Evolutionary conservation across 2,329 filamentous ascomycete species (phyloP).

Genomic region (Diplodia intermedia): DNA sequence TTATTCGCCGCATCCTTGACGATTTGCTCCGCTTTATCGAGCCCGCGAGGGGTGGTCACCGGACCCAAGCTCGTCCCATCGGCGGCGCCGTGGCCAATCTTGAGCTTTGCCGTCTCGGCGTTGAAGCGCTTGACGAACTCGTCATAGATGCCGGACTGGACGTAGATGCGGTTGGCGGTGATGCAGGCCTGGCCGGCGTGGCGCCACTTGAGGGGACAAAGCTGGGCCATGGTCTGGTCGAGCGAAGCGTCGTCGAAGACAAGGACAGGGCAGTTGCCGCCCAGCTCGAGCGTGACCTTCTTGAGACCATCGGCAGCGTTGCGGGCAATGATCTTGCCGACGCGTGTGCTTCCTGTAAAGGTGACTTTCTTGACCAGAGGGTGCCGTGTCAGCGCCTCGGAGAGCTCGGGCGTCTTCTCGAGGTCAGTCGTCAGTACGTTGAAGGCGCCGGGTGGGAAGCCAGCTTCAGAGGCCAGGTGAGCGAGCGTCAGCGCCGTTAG

Average conservation of each 20-base stretch:
- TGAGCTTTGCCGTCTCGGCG: conserved; percentile 60
- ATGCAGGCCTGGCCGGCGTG: conserved; percentile 53
- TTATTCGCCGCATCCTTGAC: conserved; percentile 69
- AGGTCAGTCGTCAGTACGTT: conserved; percentile 50
- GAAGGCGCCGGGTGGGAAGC: conserved; percentile 52
- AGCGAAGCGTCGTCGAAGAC: conserved; percentile 55
- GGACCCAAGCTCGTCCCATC: conserved; percentile 48
- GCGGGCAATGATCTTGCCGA: conserved; percentile 50
- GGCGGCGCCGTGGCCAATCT: conserved; percentile 66
- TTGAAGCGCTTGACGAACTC: conserved; percentile 52
- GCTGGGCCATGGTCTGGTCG: conserved; percentile 49
- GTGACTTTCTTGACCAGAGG: conserved; percentile 51
- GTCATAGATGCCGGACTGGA: conserved; percentile 49
- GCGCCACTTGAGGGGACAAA: conserved; percentile 60
- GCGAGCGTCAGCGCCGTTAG: conserved; percentile 49
- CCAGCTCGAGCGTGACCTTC: conserved; percentile 53
- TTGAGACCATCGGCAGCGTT: conserved; percentile 54
- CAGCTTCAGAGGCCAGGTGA: conserved; percentile 49
- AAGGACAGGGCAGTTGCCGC: conserved; percentile 54
- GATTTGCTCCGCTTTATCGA: conserved; percentile 65
- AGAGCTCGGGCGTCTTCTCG: conserved; percentile 35
- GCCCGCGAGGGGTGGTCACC: conserved; percentile 62
- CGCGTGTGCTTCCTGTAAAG: conserved; percentile 52
- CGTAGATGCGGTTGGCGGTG: conserved; percentile 48
- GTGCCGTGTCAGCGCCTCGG: conserved; percentile 48